Base-by-base conservation (phyloP, 768 basidiomycete species). In the Piloderma croceum region DNA sequence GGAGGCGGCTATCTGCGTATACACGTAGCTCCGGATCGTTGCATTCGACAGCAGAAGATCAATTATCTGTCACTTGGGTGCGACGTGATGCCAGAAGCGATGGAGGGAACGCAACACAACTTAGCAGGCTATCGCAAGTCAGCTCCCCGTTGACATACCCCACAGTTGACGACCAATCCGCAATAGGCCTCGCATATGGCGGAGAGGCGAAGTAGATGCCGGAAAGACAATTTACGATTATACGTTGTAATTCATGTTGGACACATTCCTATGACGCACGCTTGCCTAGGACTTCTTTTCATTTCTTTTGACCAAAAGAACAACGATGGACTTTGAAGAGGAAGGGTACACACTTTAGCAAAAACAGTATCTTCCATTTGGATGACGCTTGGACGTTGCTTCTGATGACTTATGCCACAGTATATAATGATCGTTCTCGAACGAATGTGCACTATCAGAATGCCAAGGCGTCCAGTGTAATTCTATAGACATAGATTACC, bases 101-200 rank as follows among this genome's bases (percentile, higher is more conserved):
- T 22, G 13, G 15, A 21, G 21, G 21, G 21, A 38, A n/a, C 13
- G 24, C 39, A 33, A 37, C 39, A 31, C 48, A 50, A 35, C 29
- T 34, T 19, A 57, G 54, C 41, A 53, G 61, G 11, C 42, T 63
- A 24, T 61, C 60, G 15, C 51, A 54, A 25, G 53, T 57, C 42
- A 61, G 56, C 42, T 46, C 54, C 11, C 53, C 49, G 11, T 64
- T 62, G 17, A 36, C 47, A 31, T 47, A 54, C 29, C 46, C 42
- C 42, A 27, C 52, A 54, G 39, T 39, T 41, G 6, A 48, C 43
- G 9, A 43, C 41, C 15, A 49, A 39, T 46, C 46, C 34, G 44
- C 51, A 0, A 42, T 58, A 12, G 58, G 58, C 12, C 43, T 52
- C 22, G 60, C 60, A 12, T 56, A 49, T 32, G 54, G 56, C 11